Conservation (phyloP, 2,329 filamentous ascomycete genomes). For the Xenoacremonium recifei region DNA sequence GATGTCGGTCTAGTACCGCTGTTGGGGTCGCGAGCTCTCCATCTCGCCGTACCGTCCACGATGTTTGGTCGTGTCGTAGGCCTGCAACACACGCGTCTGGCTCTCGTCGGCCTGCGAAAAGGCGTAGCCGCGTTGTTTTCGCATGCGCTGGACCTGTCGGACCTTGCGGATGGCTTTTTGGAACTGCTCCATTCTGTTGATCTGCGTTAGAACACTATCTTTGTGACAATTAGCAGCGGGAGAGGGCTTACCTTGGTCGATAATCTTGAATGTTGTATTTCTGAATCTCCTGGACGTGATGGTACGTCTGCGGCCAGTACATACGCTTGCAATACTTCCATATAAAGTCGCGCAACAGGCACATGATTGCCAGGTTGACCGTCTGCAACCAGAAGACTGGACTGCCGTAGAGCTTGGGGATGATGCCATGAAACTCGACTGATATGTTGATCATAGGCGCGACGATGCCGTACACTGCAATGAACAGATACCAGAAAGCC, state of each 20-base stretch:
- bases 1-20: constrained; percentile 21
- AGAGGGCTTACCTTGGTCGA: constrained; percentile 68
- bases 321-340: constrained; percentile 99
- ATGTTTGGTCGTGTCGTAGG: constrained; percentile 93
- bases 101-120: constrained; percentile 97
- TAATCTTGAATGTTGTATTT: constrained; percentile 99
- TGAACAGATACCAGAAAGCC: constrained; percentile 85
- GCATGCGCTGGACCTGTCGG: constrained; percentile 96
- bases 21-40: constrained; percentile 56
- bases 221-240: constrained; percentile 8
- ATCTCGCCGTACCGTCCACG: constrained; percentile 95
- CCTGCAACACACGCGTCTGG: constrained; percentile 91
- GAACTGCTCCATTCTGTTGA: constrained; percentile 93
- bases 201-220: too few relatives aligned
- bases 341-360: constrained; percentile 81
- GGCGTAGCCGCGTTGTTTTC: constrained; percentile 96
- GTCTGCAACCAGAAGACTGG: constrained; percentile 91
- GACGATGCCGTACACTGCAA: constrained; percentile 82
- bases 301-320: constrained; percentile 94
- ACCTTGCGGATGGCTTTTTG: constrained; percentile 99
- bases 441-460: constrained; percentile 82
- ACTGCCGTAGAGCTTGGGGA: constrained; percentile 76
- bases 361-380: constrained; percentile 75
- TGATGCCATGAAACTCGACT: constrained; percentile 79
- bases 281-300: constrained; percentile 98